A percentile compares a stretch with the other conserved stretches of the same genome.
Evolutionary conservation across 2,329 filamentous ascomycete species (phyloP).

Genomic region (Fusarium sp.): DNA sequence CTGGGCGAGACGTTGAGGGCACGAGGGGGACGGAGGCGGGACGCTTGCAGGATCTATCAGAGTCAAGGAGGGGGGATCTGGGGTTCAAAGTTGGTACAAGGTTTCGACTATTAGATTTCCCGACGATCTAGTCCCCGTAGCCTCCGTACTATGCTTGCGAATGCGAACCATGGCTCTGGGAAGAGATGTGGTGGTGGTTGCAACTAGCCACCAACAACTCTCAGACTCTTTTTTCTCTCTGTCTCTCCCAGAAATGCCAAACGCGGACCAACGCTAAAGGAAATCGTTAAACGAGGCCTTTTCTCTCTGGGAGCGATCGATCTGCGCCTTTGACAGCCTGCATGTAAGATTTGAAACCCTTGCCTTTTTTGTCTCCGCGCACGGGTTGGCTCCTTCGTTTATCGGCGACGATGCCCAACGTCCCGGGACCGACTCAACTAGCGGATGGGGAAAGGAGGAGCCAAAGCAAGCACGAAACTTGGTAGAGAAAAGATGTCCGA

Average conservation of each 20-base stretch:
- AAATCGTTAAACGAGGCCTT: background rate
- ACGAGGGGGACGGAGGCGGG: conserved; percentile 3
- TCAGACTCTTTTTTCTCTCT: background rate
- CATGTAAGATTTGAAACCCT: conserved; percentile 13
- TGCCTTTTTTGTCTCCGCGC: background rate
- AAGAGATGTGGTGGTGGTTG: conserved; percentile 7
- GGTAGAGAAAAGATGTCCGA: background rate
- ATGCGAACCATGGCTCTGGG: background rate
- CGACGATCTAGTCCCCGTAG: conserved; percentile 13
- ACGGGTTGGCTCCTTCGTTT: conserved; percentile 14
- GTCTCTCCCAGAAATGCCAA: background rate
- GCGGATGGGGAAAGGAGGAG: background rate
- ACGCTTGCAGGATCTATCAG: conserved; percentile 36
- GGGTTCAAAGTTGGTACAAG: background rate
- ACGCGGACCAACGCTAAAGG: background rate
- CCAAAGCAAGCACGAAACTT: background rate
- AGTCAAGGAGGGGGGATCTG: conserved; percentile 9
- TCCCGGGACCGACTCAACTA: conserved; percentile 5
- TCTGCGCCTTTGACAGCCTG: conserved; percentile 12
- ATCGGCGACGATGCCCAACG: conserved; percentile 26
- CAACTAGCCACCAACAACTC: background rate
- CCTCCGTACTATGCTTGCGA: background rate
- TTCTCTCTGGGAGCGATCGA: background rate
- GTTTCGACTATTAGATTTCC: conserved; percentile 34
- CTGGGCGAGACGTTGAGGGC: conserved; percentile 1